phyloP scores from a whole-genome alignment of 2,329 filamentous ascomycete genomes.

The Fusarium longipes region DNA sequence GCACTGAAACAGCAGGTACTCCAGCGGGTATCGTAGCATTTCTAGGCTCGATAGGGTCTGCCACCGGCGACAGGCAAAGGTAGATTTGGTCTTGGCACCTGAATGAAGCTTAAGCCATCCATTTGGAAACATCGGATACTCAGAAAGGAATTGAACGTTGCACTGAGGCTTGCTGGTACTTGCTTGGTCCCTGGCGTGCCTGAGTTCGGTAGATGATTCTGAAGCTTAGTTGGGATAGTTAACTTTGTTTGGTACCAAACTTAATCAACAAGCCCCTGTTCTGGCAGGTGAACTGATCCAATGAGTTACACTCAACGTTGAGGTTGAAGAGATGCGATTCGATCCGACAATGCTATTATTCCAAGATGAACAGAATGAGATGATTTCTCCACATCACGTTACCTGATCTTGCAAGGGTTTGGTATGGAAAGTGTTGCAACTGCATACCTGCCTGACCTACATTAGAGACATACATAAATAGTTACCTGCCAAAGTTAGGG shows the following conservation, averaged over 20 bases:
- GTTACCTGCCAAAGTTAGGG: constrained; percentile 4
- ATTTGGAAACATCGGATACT: constrained; percentile 16
- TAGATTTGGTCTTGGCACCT: constrained; percentile 34
- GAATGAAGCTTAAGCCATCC: constrained; percentile 31
- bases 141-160: constrained; percentile 11
- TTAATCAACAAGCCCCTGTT: neutral
- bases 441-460: constrained; percentile 15
- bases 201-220: constrained; percentile 34
- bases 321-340: constrained; percentile 17
- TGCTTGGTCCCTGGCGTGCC: constrained; percentile 36
- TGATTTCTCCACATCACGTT: constrained; percentile 36
- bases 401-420: constrained; percentile 26
- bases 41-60: constrained; percentile 30
- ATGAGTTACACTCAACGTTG: constrained; percentile 34
- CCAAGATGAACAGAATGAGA: constrained; percentile 15
- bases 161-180: constrained; percentile 33
- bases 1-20: constrained; percentile 35
- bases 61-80: constrained; percentile 34
- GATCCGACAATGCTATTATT: constrained; percentile 19
- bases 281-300: constrained; percentile 13
- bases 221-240: constrained; percentile 17
- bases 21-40: constrained; percentile 29
- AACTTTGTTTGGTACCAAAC: constrained; percentile 22
- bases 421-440: constrained; percentile 23
- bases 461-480: constrained; percentile 15